These are phyloP conservation scores for Aspergillus puulaauensis DNA, from an alignment of 2,329 filamentous ascomycete genomes.

Conservation along the genomic window DNA sequence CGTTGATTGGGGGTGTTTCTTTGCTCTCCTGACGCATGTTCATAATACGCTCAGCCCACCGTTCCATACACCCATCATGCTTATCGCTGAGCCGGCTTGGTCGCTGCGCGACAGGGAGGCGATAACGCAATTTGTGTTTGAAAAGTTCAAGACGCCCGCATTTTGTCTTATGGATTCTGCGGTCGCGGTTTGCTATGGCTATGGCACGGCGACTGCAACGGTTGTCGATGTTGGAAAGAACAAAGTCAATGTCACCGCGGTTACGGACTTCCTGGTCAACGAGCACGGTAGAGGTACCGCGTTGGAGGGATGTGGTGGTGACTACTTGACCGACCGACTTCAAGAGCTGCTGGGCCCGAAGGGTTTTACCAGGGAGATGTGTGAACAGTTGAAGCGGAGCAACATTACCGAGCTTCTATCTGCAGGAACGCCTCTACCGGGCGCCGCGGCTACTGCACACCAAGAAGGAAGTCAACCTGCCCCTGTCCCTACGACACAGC, in stretches of 20 bases:
- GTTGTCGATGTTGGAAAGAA: constrained; percentile 88
- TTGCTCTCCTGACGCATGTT: constrained; percentile 88
- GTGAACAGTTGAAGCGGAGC: constrained; percentile 64
- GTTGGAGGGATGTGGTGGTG: constrained; percentile 72
- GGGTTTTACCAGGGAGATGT: constrained; percentile 61
- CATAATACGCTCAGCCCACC: constrained; percentile 85
- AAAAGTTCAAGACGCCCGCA: constrained; percentile 92
- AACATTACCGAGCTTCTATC: constrained; percentile 63
- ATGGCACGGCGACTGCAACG: constrained; percentile 77
- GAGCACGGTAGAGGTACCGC: constrained; percentile 63
- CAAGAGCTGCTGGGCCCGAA: constrained; percentile 62
- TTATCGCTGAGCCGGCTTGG: constrained; percentile 89
- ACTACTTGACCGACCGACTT: constrained; percentile 77
- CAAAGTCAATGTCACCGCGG: constrained; percentile 89
- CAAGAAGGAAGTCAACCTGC: constrained; percentile 52
- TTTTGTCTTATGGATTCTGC: constrained; percentile 89
- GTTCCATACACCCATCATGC: constrained; percentile 89
- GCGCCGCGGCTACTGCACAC: constrained; percentile 42
- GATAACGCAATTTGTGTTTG: constrained; percentile 92
- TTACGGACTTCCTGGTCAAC: constrained; percentile 78
- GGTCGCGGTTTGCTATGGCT: constrained; percentile 76
- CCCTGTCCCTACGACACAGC: constrained; percentile 59
- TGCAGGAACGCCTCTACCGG: constrained; percentile 54
- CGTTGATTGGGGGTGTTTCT: constrained; percentile 87
- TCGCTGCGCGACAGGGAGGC: constrained; percentile 81